These are phyloP conservation scores for Zopfochytrium polystomum DNA, from an alignment of 371 early-diverging fungal genomes.

Conservation along the genomic window DNA sequence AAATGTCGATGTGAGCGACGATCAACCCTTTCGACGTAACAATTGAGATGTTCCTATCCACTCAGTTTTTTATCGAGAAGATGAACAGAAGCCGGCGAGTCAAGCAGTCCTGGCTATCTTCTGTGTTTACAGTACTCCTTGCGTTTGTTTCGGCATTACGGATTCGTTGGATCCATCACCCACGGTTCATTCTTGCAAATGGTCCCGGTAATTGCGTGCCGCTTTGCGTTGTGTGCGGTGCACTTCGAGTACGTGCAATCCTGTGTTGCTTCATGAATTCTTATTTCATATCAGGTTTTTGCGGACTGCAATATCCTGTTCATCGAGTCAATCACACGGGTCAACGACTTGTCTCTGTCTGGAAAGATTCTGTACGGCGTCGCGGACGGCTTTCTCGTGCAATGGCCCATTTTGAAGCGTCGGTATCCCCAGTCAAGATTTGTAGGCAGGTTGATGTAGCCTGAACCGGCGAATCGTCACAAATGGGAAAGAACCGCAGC, in stretches of 20 bases:
- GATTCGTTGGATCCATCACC: conserved; percentile 20
- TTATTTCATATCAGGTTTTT: not conserved
- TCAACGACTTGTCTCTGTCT: conserved; percentile 74
- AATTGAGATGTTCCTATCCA: not conserved
- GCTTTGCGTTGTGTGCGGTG: conserved; percentile 58
- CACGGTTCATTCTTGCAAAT: conserved; percentile 55
- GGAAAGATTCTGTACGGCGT: conserved; percentile 76
- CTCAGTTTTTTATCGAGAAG: conserved; percentile 44
- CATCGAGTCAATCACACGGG: conserved; percentile 91
- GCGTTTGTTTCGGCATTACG: conserved; percentile 45
- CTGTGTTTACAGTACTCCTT: conserved; percentile 52
- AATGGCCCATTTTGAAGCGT: conserved; percentile 71
- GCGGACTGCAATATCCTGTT: conserved; percentile 60
- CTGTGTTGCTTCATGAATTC: not conserved
- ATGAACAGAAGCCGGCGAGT: conserved; percentile 72
- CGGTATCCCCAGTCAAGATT: conserved; percentile 57
- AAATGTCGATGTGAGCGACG: conserved; percentile 7
- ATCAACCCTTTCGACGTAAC: not conserved
- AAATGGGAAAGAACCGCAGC: not conserved
- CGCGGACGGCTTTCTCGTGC: conserved; percentile 84
- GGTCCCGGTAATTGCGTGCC: conserved; percentile 96
- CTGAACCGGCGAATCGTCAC: not conserved
- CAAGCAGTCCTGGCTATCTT: conserved; percentile 63
- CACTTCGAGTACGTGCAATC: conserved; percentile 53
- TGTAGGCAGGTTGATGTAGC: conserved; percentile 1